Conservation (phyloP, 345 rosid genomes). For the Dovyalis caffra region DNA sequence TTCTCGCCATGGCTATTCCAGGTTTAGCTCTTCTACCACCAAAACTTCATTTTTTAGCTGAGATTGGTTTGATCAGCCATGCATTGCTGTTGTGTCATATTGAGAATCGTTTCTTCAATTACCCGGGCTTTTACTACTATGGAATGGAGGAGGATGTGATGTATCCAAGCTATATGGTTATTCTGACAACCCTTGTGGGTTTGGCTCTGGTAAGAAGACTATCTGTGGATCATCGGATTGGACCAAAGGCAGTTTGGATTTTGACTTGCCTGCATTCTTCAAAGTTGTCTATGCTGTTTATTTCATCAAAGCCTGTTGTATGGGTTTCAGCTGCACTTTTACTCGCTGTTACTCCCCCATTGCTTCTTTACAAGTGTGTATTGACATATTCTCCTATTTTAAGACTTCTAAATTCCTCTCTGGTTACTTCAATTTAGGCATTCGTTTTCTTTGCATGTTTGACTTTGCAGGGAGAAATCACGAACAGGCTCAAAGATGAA, state of each 20-base stretch:
- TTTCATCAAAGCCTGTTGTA: conserved; percentile 77
- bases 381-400: conserved; percentile 3
- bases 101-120: conserved; percentile 86
- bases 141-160: conserved; percentile 94
- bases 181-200: conserved; percentile 78
- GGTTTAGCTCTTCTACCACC: conserved; percentile 92
- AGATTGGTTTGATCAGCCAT: conserved; percentile 74
- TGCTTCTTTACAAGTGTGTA: conserved; percentile 87
- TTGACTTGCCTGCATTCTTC: conserved; percentile 87
- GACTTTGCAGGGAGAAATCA: conserved; percentile 69
- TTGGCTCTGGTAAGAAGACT: conserved; percentile 83
- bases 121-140: conserved; percentile 80
- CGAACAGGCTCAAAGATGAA: conserved; percentile 87
- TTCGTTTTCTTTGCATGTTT: conserved; percentile 18
- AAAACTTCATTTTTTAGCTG: conserved; percentile 70
- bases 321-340: conserved; percentile 85
- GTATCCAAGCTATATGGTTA: conserved; percentile 99
- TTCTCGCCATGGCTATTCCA: conserved; percentile 86
- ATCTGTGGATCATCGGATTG: conserved; percentile 67
- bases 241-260: conserved; percentile 85
- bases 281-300: conserved; percentile 88
- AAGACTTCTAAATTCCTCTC: background rate
- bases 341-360: conserved; percentile 84
- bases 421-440: conserved; percentile 3
- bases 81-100: conserved; percentile 75